Conservation (phyloP, 176 grass and related monocot genomes). For the Chrysopogon serrulatus region DNA sequence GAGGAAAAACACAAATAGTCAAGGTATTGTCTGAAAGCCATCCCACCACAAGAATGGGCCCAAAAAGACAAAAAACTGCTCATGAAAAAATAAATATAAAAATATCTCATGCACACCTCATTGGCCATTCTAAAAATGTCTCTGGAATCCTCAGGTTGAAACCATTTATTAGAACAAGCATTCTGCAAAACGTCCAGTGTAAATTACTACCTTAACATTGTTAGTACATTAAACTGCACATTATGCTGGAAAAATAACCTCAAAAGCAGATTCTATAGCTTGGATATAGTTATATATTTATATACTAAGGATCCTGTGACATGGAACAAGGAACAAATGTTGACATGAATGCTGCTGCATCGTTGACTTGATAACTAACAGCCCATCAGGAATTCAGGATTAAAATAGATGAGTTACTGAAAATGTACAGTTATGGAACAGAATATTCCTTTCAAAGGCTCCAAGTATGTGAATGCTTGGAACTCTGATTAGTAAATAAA, state of each 20-base stretch:
- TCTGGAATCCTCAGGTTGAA: constrained; percentile 47
- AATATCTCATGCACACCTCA: constrained; percentile 48
- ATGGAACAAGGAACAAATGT: neutral
- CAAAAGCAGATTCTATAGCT: constrained; percentile 8
- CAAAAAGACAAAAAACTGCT: neutral
- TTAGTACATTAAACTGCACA: neutral
- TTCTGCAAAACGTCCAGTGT: constrained; percentile 56
- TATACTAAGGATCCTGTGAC: neutral
- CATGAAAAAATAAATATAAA: constrained; percentile 9
- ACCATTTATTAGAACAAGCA: constrained; percentile 82
- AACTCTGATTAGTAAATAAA: constrained; percentile 18
- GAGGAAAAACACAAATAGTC: constrained; percentile 23
- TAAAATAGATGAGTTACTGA: constrained; percentile 6
- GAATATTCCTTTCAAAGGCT: neutral
- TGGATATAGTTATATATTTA: neutral
- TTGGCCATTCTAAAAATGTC: constrained; percentile 71
- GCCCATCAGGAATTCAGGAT: neutral
- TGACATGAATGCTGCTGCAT: neutral
- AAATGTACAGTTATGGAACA: neutral
- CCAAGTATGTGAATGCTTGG: neutral
- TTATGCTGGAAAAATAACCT: neutral
- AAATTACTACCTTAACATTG: constrained; percentile 7
- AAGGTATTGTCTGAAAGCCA: constrained; percentile 12
- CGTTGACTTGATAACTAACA: neutral
- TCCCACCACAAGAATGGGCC: neutral